A percentile compares a stretch with the other conserved stretches of the same genome.
Evolutionary conservation across 2,329 filamentous ascomycete species (phyloP).

Genomic region (Alternaria burnsii): DNA sequence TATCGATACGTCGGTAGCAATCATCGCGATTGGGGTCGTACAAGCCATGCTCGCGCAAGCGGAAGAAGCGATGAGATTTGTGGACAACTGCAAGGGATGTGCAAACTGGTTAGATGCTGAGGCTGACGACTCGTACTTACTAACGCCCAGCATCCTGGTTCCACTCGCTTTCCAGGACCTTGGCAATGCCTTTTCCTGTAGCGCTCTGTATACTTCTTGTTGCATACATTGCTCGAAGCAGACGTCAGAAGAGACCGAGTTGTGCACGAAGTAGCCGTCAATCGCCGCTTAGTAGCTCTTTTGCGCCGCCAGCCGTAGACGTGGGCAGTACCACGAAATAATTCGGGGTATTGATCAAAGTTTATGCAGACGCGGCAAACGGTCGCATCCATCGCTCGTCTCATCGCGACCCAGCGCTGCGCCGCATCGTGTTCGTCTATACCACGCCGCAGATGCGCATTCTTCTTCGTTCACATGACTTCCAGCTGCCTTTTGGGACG

Average conservation of each 20-base stretch:
- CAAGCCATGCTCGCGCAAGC: background rate
- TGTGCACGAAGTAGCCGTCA: background rate
- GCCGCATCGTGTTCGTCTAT: constrained; percentile 6
- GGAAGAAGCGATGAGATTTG: background rate
- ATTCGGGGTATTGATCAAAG: constrained; percentile 1
- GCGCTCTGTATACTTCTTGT: background rate
- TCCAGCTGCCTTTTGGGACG: constrained; percentile 4
- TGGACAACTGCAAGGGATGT: background rate
- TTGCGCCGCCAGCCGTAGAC: background rate
- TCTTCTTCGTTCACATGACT: constrained; percentile 19
- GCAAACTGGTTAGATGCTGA: background rate
- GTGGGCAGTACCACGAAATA: background rate
- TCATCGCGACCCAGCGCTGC: background rate
- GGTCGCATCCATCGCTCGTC: background rate
- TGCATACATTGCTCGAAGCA: background rate
- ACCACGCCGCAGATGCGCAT: constrained; percentile 13
- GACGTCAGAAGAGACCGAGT: background rate
- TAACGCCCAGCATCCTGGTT: background rate
- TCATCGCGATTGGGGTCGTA: background rate
- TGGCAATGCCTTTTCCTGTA: background rate
- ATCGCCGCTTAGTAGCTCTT: background rate
- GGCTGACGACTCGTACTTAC: background rate
- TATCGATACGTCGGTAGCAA: background rate
- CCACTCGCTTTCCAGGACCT: background rate
- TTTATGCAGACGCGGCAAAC: constrained; percentile 1